Conservation (phyloP, 169 alveolate genomes). For the Plasmodium knowlesi region DNA sequence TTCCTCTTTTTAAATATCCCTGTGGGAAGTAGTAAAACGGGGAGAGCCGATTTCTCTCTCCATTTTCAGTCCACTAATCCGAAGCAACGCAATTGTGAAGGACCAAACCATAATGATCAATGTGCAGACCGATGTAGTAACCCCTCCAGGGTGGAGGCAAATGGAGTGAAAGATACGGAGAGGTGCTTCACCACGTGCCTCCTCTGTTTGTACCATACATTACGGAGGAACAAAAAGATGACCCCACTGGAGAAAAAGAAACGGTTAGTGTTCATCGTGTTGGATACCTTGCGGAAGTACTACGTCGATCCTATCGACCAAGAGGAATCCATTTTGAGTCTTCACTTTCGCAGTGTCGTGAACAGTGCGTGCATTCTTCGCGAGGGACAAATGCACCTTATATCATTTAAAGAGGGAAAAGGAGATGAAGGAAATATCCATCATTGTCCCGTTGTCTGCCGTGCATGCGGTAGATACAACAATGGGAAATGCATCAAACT, state of each 20-base stretch:
- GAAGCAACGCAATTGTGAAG: not conserved
- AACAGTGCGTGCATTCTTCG: not conserved
- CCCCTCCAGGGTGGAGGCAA: not conserved
- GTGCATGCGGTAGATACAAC: not conserved
- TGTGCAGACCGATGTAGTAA: not conserved
- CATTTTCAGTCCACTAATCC: not conserved
- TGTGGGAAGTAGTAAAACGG: not conserved
- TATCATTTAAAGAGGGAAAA: not conserved
- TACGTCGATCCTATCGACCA: not conserved
- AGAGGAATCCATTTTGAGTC: not conserved
- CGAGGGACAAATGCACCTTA: not conserved
- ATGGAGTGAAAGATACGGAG: not conserved
- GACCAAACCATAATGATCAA: not conserved
- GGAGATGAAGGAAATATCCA: not conserved
- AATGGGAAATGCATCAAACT: not conserved
- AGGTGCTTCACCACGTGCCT: not conserved
- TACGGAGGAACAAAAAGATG: not conserved
- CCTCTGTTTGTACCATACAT: not conserved
- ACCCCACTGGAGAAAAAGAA: not conserved
- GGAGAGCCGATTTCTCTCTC: not conserved
- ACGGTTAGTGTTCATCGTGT: not conserved
- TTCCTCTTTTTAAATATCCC: conserved; percentile 36
- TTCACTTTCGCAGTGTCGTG: not conserved
- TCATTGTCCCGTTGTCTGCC: not conserved
- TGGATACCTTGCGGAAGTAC: not conserved